phyloP scores from a whole-genome alignment of 139 green algal genomes.

The Edaphochlamys debaryana region DNA sequence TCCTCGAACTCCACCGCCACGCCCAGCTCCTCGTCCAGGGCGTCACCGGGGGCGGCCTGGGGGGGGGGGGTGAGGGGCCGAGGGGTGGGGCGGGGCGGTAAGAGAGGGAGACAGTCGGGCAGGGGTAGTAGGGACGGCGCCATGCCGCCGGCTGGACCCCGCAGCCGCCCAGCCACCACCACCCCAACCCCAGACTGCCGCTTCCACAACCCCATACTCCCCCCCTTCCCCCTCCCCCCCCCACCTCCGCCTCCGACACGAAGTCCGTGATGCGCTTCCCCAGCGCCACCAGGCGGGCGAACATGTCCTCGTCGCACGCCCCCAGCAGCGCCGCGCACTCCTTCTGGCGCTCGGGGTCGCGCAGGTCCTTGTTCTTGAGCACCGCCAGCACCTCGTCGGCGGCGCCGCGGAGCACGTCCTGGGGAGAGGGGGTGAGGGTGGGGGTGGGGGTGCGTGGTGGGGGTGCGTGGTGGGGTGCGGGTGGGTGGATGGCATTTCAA shows the following conservation, averaged over 20 bases:
- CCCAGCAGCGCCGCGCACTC: constrained; percentile 49
- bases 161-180: too few relatives aligned
- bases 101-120: neutral
- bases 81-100: neutral
- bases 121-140: neutral
- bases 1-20: constrained; percentile 90
- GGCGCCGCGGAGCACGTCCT: constrained; percentile 93
- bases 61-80: neutral
- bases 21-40: constrained; percentile 93
- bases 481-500: neutral
- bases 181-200: too few relatives aligned
- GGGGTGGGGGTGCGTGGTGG: neutral
- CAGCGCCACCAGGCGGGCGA: constrained; percentile 88
- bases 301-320: constrained; percentile 73
- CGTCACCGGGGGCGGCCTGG: constrained; percentile 59
- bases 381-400: constrained; percentile 96
- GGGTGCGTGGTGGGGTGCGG: neutral
- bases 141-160: too few relatives aligned
- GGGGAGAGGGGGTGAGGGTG: neutral
- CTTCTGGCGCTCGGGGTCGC: constrained; percentile 54
- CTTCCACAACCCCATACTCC: constrained; percentile 47
- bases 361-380: constrained; percentile 85
- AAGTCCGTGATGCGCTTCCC: constrained; percentile 95
- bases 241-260: constrained; percentile 58
- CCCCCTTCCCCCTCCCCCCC: constrained; percentile 57